Evolutionary conservation across 768 basidiomycete species (phyloP), one percentile per base, ranked within the genome.

Genomic region (Mycena kentingensis): DNA sequence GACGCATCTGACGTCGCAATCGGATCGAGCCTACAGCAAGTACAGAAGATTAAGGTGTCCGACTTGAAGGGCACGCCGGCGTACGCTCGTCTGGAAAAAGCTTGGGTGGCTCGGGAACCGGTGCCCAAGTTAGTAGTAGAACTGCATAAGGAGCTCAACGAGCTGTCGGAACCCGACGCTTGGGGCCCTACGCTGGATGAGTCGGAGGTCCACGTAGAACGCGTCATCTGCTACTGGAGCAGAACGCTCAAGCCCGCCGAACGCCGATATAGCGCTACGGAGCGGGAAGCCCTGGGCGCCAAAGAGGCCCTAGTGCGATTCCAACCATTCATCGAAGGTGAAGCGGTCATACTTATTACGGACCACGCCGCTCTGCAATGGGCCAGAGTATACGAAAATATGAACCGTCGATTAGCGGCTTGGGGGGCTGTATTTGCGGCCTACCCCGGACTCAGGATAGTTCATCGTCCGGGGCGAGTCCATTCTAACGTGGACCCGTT

Each of bases 1-100:
- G 71, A 76, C 38, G 66, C 67, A n/a, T n/a, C n/a, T n/a, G 69
- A 71, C 37, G 66, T 48, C 34, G 70, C 55, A 0, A 27, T 71
- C 0, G 70, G 57, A 0, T 62, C 52, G 0, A 67, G 59, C 16
- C 55, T 72, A 0, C 69, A 72, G 29, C 71, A 72, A 54, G 70
- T 71, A 0, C 71, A 72, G 38, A 60, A 61, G 0, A 67, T 72
- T 0, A 1, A 1, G 0, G 49, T 71, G 2, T 24, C 35, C 1
- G 69, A 72, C 32, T 22, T 72, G 1, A 52, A 51, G 11, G 68
- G 69, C 0, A 72, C 69, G 7, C 60, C 51, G n/a, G 26, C 49
- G 2, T 69, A 70, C 42, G 60, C 67, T 0, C 19, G 51, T 15
- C 26, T 68, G 2, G 5, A 56, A 24, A 60, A 60, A 18, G 67